Conservation (phyloP, 768 basidiomycete genomes). For the Hygrophorus pudorinus region DNA sequence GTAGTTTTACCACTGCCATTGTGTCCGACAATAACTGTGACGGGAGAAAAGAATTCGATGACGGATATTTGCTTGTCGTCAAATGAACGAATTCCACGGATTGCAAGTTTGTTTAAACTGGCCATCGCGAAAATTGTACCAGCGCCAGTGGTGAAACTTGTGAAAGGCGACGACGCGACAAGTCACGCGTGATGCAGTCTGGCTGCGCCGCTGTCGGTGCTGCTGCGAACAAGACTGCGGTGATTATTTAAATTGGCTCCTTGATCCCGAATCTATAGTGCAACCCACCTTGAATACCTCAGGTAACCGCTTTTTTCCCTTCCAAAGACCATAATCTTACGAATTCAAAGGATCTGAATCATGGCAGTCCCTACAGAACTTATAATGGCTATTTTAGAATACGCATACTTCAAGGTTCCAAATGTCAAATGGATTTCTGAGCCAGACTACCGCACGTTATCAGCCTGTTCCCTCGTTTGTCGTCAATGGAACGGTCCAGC, state of each 20-base stretch:
- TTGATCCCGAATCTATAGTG: no score
- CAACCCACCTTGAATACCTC: not conserved
- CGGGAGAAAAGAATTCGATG: conserved; percentile 95
- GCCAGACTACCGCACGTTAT: conserved; percentile 11
- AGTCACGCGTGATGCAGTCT: not conserved
- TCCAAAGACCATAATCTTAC: conserved; percentile 3
- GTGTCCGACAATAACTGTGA: conserved; percentile 97
- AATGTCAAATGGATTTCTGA: not conserved
- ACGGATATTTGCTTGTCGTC: conserved; percentile 91
- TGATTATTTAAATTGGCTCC: no score
- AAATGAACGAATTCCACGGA: conserved; percentile 90
- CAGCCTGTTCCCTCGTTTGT: conserved; percentile 17
- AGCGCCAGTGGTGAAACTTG: not conserved
- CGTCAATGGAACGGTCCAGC: conserved; percentile 18
- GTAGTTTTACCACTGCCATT: conserved; percentile 99
- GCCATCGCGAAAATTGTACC: conserved; percentile 45
- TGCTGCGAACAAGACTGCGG: no score
- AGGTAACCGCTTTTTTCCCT: not conserved
- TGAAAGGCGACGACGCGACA: not conserved
- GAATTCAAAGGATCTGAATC: conserved; percentile 9
- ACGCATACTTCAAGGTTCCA: conserved; percentile 1
- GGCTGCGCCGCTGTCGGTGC: no score
- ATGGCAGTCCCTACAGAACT: not conserved
- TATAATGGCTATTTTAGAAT: no score
- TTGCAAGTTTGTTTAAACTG: conserved; percentile 83